phyloP scores from a whole-genome alignment of 345 rosid species.

The Ceriops decandra region DNA sequence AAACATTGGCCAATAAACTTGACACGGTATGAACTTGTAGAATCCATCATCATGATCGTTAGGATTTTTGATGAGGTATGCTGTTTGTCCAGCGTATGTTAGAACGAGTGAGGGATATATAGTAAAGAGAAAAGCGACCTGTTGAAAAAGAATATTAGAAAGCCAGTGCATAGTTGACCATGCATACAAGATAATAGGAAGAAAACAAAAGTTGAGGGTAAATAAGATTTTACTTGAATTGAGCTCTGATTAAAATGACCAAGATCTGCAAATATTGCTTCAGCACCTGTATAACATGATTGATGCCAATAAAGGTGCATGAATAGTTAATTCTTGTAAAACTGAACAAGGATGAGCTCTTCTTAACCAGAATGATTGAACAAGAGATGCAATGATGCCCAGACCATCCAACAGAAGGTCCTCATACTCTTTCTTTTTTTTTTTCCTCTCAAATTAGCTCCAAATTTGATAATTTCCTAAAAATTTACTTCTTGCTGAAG shows the following conservation, averaged over 20 bases:
- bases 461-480: background rate
- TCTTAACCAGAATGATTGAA: background rate
- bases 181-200: background rate
- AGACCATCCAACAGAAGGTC: background rate
- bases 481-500: background rate
- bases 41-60: constrained; percentile 63
- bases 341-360: background rate
- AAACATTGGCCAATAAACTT: constrained; percentile 81
- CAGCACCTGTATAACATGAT: constrained; percentile 51
- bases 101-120: constrained; percentile 82
- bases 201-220: background rate
- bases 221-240: constrained; percentile 41
- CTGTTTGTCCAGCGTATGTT: constrained; percentile 90
- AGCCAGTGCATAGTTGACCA: background rate
- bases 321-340: background rate
- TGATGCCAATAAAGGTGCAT: background rate
- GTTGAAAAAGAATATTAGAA: constrained; percentile 23
- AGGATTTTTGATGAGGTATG: constrained; percentile 67
- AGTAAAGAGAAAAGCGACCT: constrained; percentile 64
- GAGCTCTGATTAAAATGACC: constrained; percentile 71
- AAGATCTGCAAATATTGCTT: constrained; percentile 86
- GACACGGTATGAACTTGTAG: constrained; percentile 68
- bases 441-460: background rate
- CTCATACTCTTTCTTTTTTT: too few species aligned
- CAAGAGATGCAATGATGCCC: background rate